Conservation (phyloP, 441 rosid species). For the Eugenia klotzschiana region DNA sequence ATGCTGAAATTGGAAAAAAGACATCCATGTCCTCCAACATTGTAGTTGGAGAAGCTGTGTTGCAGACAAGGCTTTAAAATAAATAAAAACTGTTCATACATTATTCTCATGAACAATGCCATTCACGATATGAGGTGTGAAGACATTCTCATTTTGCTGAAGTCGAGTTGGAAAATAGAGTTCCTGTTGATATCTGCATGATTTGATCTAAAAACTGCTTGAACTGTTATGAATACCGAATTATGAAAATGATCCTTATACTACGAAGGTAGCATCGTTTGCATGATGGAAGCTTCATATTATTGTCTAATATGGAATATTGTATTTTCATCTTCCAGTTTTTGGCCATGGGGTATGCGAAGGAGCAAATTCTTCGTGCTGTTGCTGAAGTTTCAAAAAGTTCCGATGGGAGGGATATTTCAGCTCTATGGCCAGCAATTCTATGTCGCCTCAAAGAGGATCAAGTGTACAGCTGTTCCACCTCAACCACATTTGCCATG, state of each 20-base stretch:
- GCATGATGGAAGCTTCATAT: background rate
- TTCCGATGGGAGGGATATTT: conserved; percentile 35
- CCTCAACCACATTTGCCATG: background rate
- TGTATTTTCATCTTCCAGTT: conserved; percentile 25
- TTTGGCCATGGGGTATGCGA: conserved; percentile 45
- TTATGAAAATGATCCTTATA: background rate
- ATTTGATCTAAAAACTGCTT: background rate
- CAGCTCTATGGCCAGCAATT: conserved; percentile 53
- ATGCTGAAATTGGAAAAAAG: background rate
- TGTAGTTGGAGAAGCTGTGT: background rate
- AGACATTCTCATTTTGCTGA: background rate
- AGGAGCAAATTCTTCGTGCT: conserved; percentile 51
- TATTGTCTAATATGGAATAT: background rate
- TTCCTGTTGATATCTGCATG: background rate
- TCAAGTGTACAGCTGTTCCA: conserved; percentile 28
- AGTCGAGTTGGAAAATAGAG: background rate
- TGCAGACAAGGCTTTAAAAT: background rate
- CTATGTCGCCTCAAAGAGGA: conserved; percentile 60
- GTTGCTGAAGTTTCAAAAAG: conserved; percentile 45
- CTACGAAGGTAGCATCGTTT: background rate
- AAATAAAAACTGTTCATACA: background rate
- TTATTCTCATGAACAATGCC: background rate
- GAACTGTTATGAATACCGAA: background rate
- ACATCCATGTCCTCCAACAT: background rate
- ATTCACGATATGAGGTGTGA: background rate